A percentile compares a stretch with the other conserved stretches of the same genome.
phyloP scores from a whole-genome alignment of 805 yeast species.

The Yarrowia divulgata region DNA sequence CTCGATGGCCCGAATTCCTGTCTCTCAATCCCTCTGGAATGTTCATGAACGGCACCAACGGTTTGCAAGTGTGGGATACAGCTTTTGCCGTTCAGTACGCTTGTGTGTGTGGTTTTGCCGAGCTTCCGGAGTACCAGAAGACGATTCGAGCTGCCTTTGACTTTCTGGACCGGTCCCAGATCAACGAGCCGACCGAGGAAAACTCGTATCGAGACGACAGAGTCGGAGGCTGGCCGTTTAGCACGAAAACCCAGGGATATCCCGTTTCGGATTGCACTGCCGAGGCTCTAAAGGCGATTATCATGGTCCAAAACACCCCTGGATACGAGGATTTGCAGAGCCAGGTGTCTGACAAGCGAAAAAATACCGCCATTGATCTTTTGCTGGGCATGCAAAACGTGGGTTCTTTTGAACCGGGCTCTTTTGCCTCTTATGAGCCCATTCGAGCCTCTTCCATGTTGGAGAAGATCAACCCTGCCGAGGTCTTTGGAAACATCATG shows the following conservation, averaged over 20 bases:
- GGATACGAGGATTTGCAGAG: slow-evolving; percentile 58
- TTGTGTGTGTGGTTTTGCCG: slow-evolving; percentile 79
- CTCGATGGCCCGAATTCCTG: slow-evolving; percentile 74
- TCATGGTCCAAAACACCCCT: slow-evolving; percentile 82
- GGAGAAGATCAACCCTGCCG: slow-evolving; percentile 91
- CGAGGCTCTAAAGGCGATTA: slow-evolving; percentile 89
- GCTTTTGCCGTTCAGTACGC: slow-evolving; percentile 89
- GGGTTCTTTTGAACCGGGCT: slow-evolving; percentile 82
- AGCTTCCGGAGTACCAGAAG: slow-evolving; percentile 67
- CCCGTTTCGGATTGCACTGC: slow-evolving; percentile 98
- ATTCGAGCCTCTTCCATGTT: slow-evolving; percentile 80
- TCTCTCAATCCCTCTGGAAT: slow-evolving; percentile 91
- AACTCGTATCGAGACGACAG: slow-evolving; percentile 86
- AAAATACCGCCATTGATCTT: slow-evolving; percentile 77
- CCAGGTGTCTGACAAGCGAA: slow-evolving; percentile 61
- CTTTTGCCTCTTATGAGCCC: slow-evolving; percentile 89
- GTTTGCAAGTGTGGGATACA: slow-evolving; percentile 96
- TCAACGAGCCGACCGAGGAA: slow-evolving; percentile 75
- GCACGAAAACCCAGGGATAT: slow-evolving; percentile 95
- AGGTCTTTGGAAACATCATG: slow-evolving; percentile 97
- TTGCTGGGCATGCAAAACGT: slow-evolving; percentile 77
- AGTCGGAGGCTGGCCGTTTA: slow-evolving; percentile 94
- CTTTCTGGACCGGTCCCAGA: slow-evolving; percentile 83
- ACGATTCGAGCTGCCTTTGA: slow-evolving; percentile 69
- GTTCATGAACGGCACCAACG: slow-evolving; percentile 96